Conservation (phyloP, 371 early-diverging fungal genomes). For the Mucor irregularis region DNA sequence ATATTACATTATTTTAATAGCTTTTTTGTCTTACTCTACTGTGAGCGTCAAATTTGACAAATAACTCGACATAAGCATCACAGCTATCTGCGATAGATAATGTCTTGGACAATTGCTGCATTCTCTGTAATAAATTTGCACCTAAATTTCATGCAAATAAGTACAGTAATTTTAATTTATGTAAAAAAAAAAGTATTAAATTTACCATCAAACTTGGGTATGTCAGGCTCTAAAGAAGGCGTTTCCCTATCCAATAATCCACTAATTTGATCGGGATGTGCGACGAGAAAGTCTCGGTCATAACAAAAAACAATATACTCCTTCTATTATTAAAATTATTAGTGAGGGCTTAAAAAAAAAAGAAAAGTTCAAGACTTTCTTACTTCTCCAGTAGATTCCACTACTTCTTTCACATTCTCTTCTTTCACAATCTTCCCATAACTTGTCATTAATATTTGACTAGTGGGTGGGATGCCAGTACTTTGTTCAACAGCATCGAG, state of each 20-base stretch:
- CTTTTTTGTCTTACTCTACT: conserved; percentile 25
- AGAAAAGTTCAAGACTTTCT: background rate
- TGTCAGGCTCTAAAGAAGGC: conserved; percentile 35
- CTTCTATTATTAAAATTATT: conserved; percentile 26
- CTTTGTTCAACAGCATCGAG: conserved; percentile 48
- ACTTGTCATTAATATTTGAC: conserved; percentile 66
- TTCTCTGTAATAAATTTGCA: background rate
- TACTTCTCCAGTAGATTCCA: conserved; percentile 57
- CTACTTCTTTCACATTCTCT: conserved; percentile 49
- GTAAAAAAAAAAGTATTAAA: background rate
- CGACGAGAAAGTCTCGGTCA: conserved; percentile 41
- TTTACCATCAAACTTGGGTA: conserved; percentile 33
- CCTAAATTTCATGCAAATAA: background rate
- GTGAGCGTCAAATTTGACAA: conserved; percentile 32
- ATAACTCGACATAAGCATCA: conserved; percentile 22
- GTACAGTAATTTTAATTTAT: too few relatives aligned
- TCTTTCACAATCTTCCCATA: conserved; percentile 56
- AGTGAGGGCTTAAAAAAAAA: background rate
- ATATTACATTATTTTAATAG: background rate
- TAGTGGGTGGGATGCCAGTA: conserved; percentile 48
- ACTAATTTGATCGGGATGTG: conserved; percentile 28
- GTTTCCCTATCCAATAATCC: conserved; percentile 38
- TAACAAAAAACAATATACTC: conserved; percentile 51
- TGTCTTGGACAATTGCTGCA: conserved; percentile 8
- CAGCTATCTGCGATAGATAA: conserved; percentile 14